phyloP scores from a whole-genome alignment of 768 basidiomycete genomes.

The Neoboletus magnificus region DNA sequence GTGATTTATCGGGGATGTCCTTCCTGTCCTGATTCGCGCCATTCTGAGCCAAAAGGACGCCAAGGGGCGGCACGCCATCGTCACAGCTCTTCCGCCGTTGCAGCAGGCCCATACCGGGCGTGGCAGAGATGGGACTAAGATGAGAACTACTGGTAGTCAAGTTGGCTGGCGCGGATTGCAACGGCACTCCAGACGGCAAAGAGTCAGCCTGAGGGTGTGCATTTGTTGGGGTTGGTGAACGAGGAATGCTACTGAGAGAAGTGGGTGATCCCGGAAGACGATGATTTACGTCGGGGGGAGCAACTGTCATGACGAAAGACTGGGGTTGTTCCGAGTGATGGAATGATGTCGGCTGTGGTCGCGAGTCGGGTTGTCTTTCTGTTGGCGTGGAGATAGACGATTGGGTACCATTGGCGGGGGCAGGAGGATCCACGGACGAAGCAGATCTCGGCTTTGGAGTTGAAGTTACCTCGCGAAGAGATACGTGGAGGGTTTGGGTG shows the following conservation, averaged over 20 bases:
- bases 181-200: neutral
- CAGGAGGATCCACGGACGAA: slow-evolving; percentile 14
- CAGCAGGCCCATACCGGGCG: neutral
- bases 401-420: neutral
- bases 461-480: slow-evolving; percentile 7
- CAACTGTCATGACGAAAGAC: slow-evolving; percentile 42
- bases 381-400: slow-evolving; percentile 19
- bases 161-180: slow-evolving; percentile 20
- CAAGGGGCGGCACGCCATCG: slow-evolving; percentile 40
- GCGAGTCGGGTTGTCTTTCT: slow-evolving; percentile 11
- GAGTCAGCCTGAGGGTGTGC: neutral
- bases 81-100: slow-evolving; percentile 45
- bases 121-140: slow-evolving; percentile 22
- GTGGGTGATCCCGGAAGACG: slow-evolving; percentile 2
- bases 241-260: slow-evolving; percentile 2
- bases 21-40: slow-evolving; percentile 10
- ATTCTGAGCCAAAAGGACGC: slow-evolving; percentile 30
- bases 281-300: slow-evolving; percentile 33
- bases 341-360: slow-evolving; percentile 9
- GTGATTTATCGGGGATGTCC: slow-evolving; percentile 4
- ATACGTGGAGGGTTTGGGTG: slow-evolving; percentile 14
- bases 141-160: slow-evolving; percentile 7
- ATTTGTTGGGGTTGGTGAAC: neutral
- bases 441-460: slow-evolving; percentile 5
- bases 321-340: slow-evolving; percentile 31